Base-by-base conservation (phyloP, 495 filamentous ascomycete genomes). In the Talaromyces nanjingensis region DNA sequence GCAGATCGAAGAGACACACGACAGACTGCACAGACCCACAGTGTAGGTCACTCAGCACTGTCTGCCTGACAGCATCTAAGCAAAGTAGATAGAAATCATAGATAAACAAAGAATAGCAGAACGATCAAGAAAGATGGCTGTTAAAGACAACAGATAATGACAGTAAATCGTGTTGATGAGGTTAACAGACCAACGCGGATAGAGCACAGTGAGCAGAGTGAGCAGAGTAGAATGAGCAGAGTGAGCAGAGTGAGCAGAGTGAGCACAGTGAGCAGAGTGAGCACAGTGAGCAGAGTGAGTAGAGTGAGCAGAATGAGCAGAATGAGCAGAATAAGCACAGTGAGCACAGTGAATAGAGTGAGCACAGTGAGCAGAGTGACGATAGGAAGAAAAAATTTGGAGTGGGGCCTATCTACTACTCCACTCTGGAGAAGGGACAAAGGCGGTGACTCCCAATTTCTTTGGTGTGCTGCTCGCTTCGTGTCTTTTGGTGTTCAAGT, bases 381-480 rank as follows among this genome's bases (percentile, higher is more conserved):
- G 45, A 49, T 49, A 56, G 22, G 53, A 56, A 56, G 53, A 56
- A 56, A 56, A 56, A 56, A 56, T 56, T 29, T 56, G 22, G 53
- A 22, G 53, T 29, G 22, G 52, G 53, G 22, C 53, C 22, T 56
- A 14, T 25, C 24, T 54, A 11, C 49, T 11, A 2, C 24, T 54
- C 24, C 49, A 22, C 6, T 54, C 24, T 54, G 6, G 45, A 56
- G 22, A 24, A 14, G 29, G 6, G 6, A 27, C 49, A 56, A 56
- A 56, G 53, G 53, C 53, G 53, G 53, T 56, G 53, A 56, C 16
- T 4, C 24, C 14, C 53, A 29, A 27, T 29, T 27, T 16, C 24
- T 29, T 52, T 14, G 25, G 52, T 54, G 52, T 18, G 52, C 52
- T 22, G 18, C 52, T 25, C 52, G 52, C 52, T 54, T 54, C 20